Evolutionary conservation across 2,329 filamentous ascomycete genomes (phyloP).

Genomic region (Ophiosphaerella herpotricha): DNA sequence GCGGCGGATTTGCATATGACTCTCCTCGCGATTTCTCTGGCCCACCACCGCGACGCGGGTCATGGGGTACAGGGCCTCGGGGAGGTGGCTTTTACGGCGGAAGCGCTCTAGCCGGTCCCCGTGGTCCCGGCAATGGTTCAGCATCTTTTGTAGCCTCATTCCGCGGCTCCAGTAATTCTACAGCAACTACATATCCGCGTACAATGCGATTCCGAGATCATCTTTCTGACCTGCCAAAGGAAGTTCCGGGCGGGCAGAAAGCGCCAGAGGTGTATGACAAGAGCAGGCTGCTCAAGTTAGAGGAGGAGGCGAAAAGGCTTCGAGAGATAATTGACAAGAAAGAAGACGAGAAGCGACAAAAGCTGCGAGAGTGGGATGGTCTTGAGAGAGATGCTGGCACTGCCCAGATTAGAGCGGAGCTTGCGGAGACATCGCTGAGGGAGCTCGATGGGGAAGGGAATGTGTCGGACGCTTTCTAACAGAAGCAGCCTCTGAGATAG

Average conservation of each 20-base stretch:
- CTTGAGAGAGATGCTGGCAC: slow-evolving; percentile 51
- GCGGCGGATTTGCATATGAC: slow-evolving; percentile 48
- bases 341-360: slow-evolving; percentile 50
- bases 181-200: slow-evolving; percentile 53
- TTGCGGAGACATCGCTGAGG: slow-evolving; percentile 54
- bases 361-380: slow-evolving; percentile 52
- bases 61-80: slow-evolving; percentile 39
- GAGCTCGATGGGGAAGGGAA: slow-evolving; percentile 47
- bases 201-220: slow-evolving; percentile 52
- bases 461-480: slow-evolving; percentile 45
- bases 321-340: slow-evolving; percentile 53
- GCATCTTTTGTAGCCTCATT: slow-evolving; percentile 43
- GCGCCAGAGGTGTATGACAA: slow-evolving; percentile 50
- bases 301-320: slow-evolving; percentile 54
- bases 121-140: slow-evolving; percentile 33
- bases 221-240: slow-evolving; percentile 50
- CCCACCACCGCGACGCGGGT: slow-evolving; percentile 41
- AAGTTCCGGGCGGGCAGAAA: slow-evolving; percentile 52
- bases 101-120: slow-evolving; percentile 42
- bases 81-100: slow-evolving; percentile 35
- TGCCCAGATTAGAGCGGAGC: slow-evolving; percentile 51
- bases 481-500: neutral
- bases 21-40: slow-evolving; percentile 42
- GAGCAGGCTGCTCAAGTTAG: slow-evolving; percentile 50
- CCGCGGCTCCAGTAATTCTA: slow-evolving; percentile 49